Evolutionary conservation across 2,329 filamentous ascomycete species (phyloP), one percentile per base, ranked within the genome.

Genomic region (Paracoccidioides brasiliensis): DNA sequence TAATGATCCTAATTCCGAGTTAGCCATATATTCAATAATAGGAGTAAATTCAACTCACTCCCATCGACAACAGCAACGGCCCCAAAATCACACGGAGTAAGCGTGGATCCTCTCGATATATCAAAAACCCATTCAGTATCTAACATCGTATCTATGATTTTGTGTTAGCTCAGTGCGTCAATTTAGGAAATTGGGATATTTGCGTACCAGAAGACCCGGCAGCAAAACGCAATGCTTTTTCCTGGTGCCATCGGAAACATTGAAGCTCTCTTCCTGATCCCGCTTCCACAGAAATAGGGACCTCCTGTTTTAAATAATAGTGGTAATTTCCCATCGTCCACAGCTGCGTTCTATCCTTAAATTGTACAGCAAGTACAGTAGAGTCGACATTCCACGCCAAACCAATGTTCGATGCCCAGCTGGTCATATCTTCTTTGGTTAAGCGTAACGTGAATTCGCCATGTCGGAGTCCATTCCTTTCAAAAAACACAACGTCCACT

Each of bases 241-340:
- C 93, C 1, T 88, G 81, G 68, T 98, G 89, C 93, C 93, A 98
- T 33, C 65, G 67, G 55, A 76, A 66, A 15, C 65, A 61, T 40
- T 64, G 65, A 7, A 66, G 64, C 41, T 58, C 48, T 41, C 61
- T 56, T 8, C 58, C 60, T 10, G 61, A 52, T 28, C 57, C 54
- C 12, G 60, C 62, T 52, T 65, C 64, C 33, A 63, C 58, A 6
- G 68, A 63, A 5, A 78, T 72, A 5, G 74, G 71, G 5, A 96
- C 77, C 67, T 96, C 90, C 68, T 95, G 90, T 73, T 98, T 98
- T 14, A 98, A 77, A 69, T 97, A 97, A 81, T 93, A 98, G 67
- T 97, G 88, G 63, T 98, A 98, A 69, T 98, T 98, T 22, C 89
- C 87, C 79, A 86, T 95, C 0, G 90, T 95, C 93, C 93, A 98